Base-by-base conservation (phyloP, 2,329 filamentous ascomycete genomes). In the Colletotrichum cereale region DNA sequence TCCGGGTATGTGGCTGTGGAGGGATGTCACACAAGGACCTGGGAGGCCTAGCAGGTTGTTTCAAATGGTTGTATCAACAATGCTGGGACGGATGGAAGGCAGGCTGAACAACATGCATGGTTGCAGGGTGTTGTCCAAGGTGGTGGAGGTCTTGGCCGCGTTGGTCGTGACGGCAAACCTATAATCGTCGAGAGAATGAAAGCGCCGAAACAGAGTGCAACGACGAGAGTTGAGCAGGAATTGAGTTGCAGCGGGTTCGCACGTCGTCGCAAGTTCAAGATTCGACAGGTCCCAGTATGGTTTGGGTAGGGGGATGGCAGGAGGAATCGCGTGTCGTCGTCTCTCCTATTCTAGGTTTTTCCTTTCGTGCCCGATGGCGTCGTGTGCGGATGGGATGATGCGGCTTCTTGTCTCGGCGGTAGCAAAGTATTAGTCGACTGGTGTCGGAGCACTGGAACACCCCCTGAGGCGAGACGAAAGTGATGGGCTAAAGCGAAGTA, bases 31-130 rank as follows among this genome's bases (percentile, higher is more conserved):
- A 66, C 70, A 72, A 62, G 62, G 48, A 70, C 60, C 44, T 72
- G 70, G 66, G 66, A 71, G 53, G 67, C 62, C 63, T 60, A 73
- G 72, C 72, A 73, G 58, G 68, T 50, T 72, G 75, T 77, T 77
- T 77, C 75, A 77, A 73, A 72, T 75, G 72, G 72, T 72, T 62
- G 75, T 74, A 73, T 77, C 74, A 75, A 76, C 74, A 77, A 77
- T 77, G 75, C 75, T 75, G 70, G 74, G 64, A 60, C 57, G 62
- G 73, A 67, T 66, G 71, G 67, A 63, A 69, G 57, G 63, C 69
- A 73, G 67, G 69, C 60, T 63, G 67, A 63, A 65, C 67, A 65
- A 67, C 66, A 69, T 67, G 74, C 75, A 76, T 75, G 72, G 73
- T 67, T 56, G 67, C 64, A 72, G 71, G 66, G 64, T 74, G 60